Evolutionary conservation across 495 filamentous ascomycete genomes (phyloP), one percentile per base, ranked within the genome.

Genomic region (Podospora pseudoanserina): DNA sequence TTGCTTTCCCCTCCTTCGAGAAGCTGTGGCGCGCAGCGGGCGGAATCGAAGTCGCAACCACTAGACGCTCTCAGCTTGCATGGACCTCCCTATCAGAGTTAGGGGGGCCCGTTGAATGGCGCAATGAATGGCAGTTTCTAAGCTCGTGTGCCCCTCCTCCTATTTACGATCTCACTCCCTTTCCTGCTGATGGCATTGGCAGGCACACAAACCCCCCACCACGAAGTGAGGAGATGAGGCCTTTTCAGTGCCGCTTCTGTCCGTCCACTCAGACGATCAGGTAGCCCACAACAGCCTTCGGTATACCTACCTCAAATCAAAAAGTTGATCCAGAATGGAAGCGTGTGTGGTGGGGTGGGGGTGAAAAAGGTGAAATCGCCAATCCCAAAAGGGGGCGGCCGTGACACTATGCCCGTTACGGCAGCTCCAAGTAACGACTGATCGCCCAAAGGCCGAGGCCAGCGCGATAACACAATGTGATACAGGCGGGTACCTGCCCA

Each of bases 51-150:
- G 16, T 49, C n/a, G 49, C 19, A n/a, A 20, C 30, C 61, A 49
- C 3, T 63, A 63, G 30, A 39, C n/a, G 16, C 27, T 44, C 19
- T 63, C 61, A 49, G 32, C 32, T 39, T 44, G 28, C 28, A 63
- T 39, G 30, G 32, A 63, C 61, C 61, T 63, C 61, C 61, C 61
- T 63, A 63, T 63, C 61, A 49, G 9, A 32, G 61, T 63, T 63
- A 63, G 61, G 30, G 34, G 27, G 61, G 5, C 30, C 30, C 28
- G 30, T 32, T 4, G 13, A 13, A 49, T 16, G 39, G 39, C 13
- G 13, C 39, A 49, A 49, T 11, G 39, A 16, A 5, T 6, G 39
- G 39, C 39, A 3, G 2, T 49, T 16, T 49, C 0, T 13, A 49
- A 13, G 2, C 39, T 49, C 39, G 39, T 13, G 39, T 49, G 39